Conservation (phyloP, 2,329 filamentous ascomycete genomes). For the Exserohilum turcica region DNA sequence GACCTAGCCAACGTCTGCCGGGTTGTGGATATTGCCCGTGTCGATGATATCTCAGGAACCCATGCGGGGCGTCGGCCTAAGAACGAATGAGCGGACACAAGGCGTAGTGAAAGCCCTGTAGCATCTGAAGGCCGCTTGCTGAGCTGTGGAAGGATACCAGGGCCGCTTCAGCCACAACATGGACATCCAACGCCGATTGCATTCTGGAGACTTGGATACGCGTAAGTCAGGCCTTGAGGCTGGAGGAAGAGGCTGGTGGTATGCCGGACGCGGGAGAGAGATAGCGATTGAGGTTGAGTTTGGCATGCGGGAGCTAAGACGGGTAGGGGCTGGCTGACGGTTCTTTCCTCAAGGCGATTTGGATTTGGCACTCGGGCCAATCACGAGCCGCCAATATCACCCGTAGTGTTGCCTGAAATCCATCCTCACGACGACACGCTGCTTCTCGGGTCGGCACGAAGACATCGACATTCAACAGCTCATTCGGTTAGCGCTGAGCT, state of each 20-base stretch:
- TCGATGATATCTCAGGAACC: neutral
- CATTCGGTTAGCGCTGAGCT: neutral
- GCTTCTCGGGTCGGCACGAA: neutral
- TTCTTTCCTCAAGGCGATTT: slow-evolving; percentile 7
- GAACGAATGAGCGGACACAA: neutral
- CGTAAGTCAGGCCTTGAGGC: neutral
- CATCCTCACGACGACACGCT: slow-evolving; percentile 15
- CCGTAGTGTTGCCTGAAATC: slow-evolving; percentile 15
- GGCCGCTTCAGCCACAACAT: neutral
- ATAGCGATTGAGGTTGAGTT: slow-evolving; percentile 3
- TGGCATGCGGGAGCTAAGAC: slow-evolving; percentile 14
- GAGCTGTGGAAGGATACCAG: neutral
- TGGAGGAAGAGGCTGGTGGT: neutral
- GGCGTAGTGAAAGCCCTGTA: neutral
- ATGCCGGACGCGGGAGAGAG: neutral
- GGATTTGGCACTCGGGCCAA: slow-evolving; percentile 10
- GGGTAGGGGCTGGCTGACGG: neutral
- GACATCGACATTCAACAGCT: neutral
- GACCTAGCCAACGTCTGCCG: neutral
- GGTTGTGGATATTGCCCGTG: neutral
- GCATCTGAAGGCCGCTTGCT: neutral
- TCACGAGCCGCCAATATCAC: slow-evolving; percentile 8
- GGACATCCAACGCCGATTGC: neutral
- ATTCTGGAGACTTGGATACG: neutral
- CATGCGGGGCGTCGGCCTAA: neutral